Percentiles rank a stretch among this genome's conserved stretches.
These are phyloP conservation scores for Atkinsonella hypoxylon DNA, from an alignment of 2,329 filamentous ascomycete species.

Conservation along the genomic window DNA sequence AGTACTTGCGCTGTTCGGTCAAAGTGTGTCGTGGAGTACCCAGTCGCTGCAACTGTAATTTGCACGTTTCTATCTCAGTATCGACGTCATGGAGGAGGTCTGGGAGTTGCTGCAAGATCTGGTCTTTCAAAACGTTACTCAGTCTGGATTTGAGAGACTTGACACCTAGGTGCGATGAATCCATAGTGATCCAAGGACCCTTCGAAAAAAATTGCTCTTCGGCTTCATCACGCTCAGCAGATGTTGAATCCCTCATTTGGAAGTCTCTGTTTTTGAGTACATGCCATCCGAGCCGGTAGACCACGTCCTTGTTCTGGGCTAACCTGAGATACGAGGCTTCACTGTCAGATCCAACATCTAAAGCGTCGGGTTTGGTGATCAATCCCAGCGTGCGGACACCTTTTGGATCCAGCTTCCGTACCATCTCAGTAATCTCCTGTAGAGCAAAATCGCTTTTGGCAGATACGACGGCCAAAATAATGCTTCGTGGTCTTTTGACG, in stretches of 20 bases:
- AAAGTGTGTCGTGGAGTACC: slow-evolving; percentile 33
- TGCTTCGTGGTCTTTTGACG: slow-evolving; percentile 42
- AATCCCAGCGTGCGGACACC: slow-evolving; percentile 38
- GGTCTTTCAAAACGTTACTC: slow-evolving; percentile 35
- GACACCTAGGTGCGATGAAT: slow-evolving; percentile 31
- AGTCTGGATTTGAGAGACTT: slow-evolving; percentile 33
- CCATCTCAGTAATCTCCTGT: slow-evolving; percentile 30
- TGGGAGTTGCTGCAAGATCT: slow-evolving; percentile 35
- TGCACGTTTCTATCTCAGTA: slow-evolving; percentile 20
- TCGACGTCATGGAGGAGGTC: slow-evolving; percentile 31
- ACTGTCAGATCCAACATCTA: slow-evolving; percentile 21
- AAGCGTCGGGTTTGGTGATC: slow-evolving; percentile 42
- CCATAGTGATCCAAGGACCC: slow-evolving; percentile 26
- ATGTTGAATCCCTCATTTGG: slow-evolving; percentile 19
- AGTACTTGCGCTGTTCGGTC: slow-evolving; percentile 33
- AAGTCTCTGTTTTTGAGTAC: slow-evolving; percentile 32
- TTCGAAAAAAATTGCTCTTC: slow-evolving; percentile 33
- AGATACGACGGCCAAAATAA: slow-evolving; percentile 47
- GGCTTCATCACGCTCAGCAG: slow-evolving; percentile 23
- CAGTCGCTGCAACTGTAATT: slow-evolving; percentile 29
- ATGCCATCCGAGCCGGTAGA: slow-evolving; percentile 41
- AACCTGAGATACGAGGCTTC: slow-evolving; percentile 29
- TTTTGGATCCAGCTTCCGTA: slow-evolving; percentile 1
- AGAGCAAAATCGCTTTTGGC: slow-evolving; percentile 44
- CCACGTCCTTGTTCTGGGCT: slow-evolving; percentile 32